Conservation (phyloP, 73 alveolate species). For the Symbiodinium pilosum region DNA sequence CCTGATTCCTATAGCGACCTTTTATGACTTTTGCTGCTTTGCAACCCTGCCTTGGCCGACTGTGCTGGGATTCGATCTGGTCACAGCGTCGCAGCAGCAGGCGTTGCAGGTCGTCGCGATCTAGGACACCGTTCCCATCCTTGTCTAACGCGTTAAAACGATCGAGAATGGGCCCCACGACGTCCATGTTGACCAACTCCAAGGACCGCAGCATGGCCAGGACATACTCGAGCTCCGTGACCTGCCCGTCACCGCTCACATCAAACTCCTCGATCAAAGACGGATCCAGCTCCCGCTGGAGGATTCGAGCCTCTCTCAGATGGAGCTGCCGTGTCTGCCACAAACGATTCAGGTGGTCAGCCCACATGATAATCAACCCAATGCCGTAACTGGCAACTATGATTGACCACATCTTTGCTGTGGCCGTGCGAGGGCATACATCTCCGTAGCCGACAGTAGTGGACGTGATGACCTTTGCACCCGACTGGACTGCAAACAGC, state of each 20-base stretch:
- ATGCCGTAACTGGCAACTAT: not conserved
- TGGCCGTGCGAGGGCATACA: not conserved
- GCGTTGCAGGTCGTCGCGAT: not conserved
- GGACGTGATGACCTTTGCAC: not conserved
- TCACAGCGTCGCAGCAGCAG: not conserved
- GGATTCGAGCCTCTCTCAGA: not conserved
- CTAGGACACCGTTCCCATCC: not conserved
- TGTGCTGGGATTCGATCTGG: not conserved
- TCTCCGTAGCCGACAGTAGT: not conserved
- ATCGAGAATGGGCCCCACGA: not conserved
- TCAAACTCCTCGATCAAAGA: not conserved
- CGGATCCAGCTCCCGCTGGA: constrained; percentile 1
- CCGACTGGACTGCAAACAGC: too few relatives aligned
- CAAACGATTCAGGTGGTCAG: not conserved
- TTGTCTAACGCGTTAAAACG: not conserved
- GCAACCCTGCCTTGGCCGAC: not conserved
- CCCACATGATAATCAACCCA: not conserved
- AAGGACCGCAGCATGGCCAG: not conserved
- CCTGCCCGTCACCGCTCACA: not conserved
- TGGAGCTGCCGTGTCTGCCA: not conserved
- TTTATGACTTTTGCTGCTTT: too few relatives aligned
- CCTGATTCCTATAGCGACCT: not conserved
- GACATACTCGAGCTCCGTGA: not conserved
- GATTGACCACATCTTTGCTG: not conserved
- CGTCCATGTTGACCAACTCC: not conserved